Evolutionary conservation across 306 rosid genomes (phyloP), one percentile per base, ranked within the genome.

Genomic region (Begonia masoniana): DNA sequence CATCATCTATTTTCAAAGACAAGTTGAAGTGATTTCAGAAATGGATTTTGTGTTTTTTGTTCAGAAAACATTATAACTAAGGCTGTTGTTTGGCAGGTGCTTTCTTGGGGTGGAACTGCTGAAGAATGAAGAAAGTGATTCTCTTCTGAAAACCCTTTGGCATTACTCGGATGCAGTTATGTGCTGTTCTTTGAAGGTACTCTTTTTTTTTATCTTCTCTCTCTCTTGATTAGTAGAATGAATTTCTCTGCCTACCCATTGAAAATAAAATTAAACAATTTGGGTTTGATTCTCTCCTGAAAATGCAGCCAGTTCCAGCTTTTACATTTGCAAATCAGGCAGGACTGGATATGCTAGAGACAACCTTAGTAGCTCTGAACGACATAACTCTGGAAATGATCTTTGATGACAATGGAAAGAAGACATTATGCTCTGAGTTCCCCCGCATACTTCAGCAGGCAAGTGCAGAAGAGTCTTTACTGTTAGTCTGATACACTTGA

Each of bases 401-500:
- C 56, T 83, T 91, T 1, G 94, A 91, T 24, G 96, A 91, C 41
- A 73, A 83, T 56, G 94, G 96, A 41, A 71, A 94, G 59, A 91
- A 83, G 78, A 57, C 73, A 54, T 89, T 91, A 21, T 91, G 92
- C 74, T 78, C 94, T 0, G 99, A 91, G 66, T 91, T 91, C 65
- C 63, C 96, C 77, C 85, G 83, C 84, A 85, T 91, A 70, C 86
- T 81, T 96, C 92, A 77, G 51, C 99, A 91, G 94, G 99, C 86
- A 10, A 45, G 49, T 10, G 15, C 49, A 45, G 14, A 45, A 45
- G 49, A 10, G 49, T 45, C n/a, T 43, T 43, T 0, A 10, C 6
- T 43, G 13, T 0, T 17, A 17, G 19, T 17, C 13, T 43, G 13
- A 9, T 12, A 1, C 47, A 9, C 13, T 43, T 43, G 47, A 43